Base-by-base conservation (phyloP, 1,284 basidiomycete genomes). In the Mycena citricolor region DNA sequence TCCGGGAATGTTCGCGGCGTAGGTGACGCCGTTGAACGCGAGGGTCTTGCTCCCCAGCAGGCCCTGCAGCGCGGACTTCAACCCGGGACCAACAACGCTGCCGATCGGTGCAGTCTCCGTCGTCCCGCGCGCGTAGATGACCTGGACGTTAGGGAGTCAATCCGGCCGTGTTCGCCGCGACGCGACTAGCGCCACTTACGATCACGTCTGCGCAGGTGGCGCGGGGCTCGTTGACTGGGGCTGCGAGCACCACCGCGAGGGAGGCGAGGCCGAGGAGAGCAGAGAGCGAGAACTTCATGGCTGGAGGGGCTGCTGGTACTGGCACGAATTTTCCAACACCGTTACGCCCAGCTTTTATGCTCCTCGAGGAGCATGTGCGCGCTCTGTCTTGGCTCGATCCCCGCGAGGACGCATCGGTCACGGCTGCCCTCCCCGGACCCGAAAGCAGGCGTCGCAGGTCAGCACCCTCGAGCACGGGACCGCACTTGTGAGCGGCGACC, bases 21-120 rank as follows among this genome's bases (percentile, higher is more conserved):
- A 69, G 25, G 61, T 45, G 23, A 70, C 59, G n/a, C 66, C 67
- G 10, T 55, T 51, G 47, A 70, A 68, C 20, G 49, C 59, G 16
- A 69, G 44, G 5, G 58, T 52, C 37, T 47, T 59, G 1, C 54
- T 44, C 3, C 55, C 45, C 8, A 51, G 19, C 8, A 42, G 44
- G n/a, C n/a, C 5, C 16, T 44, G 39, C 16, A 69, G 57, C 1
- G 64, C 62, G 1, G 52, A 11, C 17, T 59, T 26, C 54, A 70
- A 60, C 11, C 57, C 60, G 5, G 65, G 65, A 1, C 66, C 65
- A 16, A 66, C 62, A 31, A 60, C 54, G 14, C 47, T 49, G 2
- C 63, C 64, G 25, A 66, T 55, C 2, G 60, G 57, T 2, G 52
- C 49, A 11, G 42, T 8, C 39, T 67, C 61, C 10, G 22, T 42